Percentiles rank a stretch among this genome's conserved stretches.
These are phyloP conservation scores for Rhizophagus clarus DNA, from an alignment of 192 early-diverging fungal species.

Conservation along the genomic window DNA sequence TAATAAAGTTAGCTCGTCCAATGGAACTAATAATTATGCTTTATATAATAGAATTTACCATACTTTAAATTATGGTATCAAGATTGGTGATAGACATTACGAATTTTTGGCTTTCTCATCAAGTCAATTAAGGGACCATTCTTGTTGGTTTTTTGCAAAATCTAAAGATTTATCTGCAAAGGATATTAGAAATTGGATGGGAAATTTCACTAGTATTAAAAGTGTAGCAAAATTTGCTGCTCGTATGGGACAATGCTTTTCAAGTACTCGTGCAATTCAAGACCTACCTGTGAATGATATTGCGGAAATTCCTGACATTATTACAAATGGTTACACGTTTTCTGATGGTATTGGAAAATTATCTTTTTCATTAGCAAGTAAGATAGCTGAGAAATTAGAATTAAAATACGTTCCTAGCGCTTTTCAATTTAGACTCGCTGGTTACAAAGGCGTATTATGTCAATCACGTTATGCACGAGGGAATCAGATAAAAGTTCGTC, in stretches of 20 bases:
- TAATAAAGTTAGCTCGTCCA: constrained; percentile 38
- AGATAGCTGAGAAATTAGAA: constrained; percentile 44
- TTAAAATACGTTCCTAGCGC: constrained; percentile 55
- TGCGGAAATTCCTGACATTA: constrained; percentile 57
- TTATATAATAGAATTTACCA: constrained; percentile 57
- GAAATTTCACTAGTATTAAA: constrained; percentile 63
- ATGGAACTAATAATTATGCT: constrained; percentile 36
- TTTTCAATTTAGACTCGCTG: constrained; percentile 72
- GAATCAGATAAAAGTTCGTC: constrained; percentile 52
- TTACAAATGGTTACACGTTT: constrained; percentile 58
- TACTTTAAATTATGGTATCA: constrained; percentile 50
- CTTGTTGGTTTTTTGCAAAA: constrained; percentile 74
- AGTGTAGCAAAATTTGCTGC: constrained; percentile 72
- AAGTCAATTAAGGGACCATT: constrained; percentile 63
- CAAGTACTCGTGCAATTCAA: constrained; percentile 60
- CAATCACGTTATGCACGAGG: constrained; percentile 35
- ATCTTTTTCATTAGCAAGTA: constrained; percentile 47
- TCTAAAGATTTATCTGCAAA: constrained; percentile 45
- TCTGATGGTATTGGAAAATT: constrained; percentile 78
- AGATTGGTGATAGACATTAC: constrained; percentile 55
- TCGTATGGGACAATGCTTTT: constrained; percentile 76
- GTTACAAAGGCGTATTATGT: constrained; percentile 64
- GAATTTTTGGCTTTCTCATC: constrained; percentile 67
- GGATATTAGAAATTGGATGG: constrained; percentile 68
- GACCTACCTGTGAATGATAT: constrained; percentile 46